Evolutionary conservation across 306 rosid genomes (phyloP).

Genomic region (Inga oerstediana): DNA sequence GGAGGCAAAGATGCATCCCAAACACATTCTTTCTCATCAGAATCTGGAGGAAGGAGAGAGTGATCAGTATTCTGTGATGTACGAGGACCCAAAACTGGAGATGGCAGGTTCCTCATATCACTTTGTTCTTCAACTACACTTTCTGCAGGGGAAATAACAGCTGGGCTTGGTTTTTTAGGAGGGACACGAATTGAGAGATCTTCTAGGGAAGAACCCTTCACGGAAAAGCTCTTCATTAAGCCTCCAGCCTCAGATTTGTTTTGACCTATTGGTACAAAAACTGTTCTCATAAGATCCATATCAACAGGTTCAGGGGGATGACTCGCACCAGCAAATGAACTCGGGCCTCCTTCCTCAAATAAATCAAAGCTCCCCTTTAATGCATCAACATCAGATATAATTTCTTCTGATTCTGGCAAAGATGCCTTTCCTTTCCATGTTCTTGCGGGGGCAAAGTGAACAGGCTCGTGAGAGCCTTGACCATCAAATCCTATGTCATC

Average conservation of each 20-base stretch:
- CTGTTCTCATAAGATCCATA: slow-evolving; percentile 81
- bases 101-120: slow-evolving; percentile 52
- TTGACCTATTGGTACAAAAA: slow-evolving; percentile 79
- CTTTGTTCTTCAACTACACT: slow-evolving; percentile 65
- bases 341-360: slow-evolving; percentile 66
- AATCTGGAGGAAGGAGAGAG: slow-evolving; percentile 69
- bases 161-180: slow-evolving; percentile 55
- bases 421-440: slow-evolving; percentile 64
- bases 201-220: slow-evolving; percentile 83
- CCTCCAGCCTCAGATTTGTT: slow-evolving; percentile 71
- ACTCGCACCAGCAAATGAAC: slow-evolving; percentile 92
- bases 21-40: slow-evolving; percentile 93
- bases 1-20: slow-evolving; percentile 99
- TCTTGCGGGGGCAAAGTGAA: slow-evolving; percentile 47
- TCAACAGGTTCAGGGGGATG: slow-evolving; percentile 99
- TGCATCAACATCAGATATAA: slow-evolving; percentile 51
- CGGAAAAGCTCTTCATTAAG: slow-evolving; percentile 76
- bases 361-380: slow-evolving; percentile 60
- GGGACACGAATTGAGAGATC: slow-evolving; percentile 83
- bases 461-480: slow-evolving; percentile 47
- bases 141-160: slow-evolving; percentile 67
- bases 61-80: slow-evolving; percentile 70
- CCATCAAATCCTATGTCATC: slow-evolving; percentile 56
- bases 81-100: slow-evolving; percentile 61
- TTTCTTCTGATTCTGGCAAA: slow-evolving; percentile 57